phyloP scores from a whole-genome alignment of 2,329 filamentous ascomycete genomes.

The Nigrospora sphaerica region DNA sequence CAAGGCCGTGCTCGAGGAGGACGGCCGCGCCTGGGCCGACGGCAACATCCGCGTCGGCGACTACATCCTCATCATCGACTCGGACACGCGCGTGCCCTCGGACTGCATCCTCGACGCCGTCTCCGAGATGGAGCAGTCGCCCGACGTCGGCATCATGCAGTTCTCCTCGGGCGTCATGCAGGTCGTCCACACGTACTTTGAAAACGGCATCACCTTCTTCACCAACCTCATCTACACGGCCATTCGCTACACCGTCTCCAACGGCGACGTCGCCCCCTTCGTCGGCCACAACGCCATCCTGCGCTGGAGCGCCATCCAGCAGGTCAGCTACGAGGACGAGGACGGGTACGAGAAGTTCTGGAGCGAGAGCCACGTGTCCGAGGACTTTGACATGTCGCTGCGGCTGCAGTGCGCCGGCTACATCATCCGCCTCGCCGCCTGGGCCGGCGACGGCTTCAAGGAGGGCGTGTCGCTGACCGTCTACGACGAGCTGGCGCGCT shows the following conservation, averaged over 20 bases:
- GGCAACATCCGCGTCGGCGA: slow-evolving; percentile 56
- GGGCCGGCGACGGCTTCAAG: slow-evolving; percentile 63
- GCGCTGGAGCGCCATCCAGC: slow-evolving; percentile 59
- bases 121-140: slow-evolving; percentile 63
- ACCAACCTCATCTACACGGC: slow-evolving; percentile 71
- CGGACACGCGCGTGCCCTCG: slow-evolving; percentile 59
- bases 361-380: slow-evolving; percentile 70
- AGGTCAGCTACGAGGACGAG: slow-evolving; percentile 47
- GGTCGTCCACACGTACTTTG: slow-evolving; percentile 64
- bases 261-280: slow-evolving; percentile 67
- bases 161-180: slow-evolving; percentile 73
- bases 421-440: slow-evolving; percentile 61
- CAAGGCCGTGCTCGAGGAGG: slow-evolving; percentile 42
- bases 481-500: slow-evolving; percentile 64
- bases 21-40: slow-evolving; percentile 49
- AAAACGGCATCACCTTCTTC: slow-evolving; percentile 67
- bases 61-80: slow-evolving; percentile 61
- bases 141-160: slow-evolving; percentile 65
- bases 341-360: slow-evolving; percentile 61
- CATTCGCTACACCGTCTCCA: slow-evolving; percentile 63
- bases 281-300: slow-evolving; percentile 74
- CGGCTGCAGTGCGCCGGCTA: slow-evolving; percentile 64
- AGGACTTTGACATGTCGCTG: slow-evolving; percentile 71
- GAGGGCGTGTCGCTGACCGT: slow-evolving; percentile 68
- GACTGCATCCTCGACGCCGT: slow-evolving; percentile 66